Conservation (phyloP, 139 green algal genomes). For the Chlorella sp. region DNA sequence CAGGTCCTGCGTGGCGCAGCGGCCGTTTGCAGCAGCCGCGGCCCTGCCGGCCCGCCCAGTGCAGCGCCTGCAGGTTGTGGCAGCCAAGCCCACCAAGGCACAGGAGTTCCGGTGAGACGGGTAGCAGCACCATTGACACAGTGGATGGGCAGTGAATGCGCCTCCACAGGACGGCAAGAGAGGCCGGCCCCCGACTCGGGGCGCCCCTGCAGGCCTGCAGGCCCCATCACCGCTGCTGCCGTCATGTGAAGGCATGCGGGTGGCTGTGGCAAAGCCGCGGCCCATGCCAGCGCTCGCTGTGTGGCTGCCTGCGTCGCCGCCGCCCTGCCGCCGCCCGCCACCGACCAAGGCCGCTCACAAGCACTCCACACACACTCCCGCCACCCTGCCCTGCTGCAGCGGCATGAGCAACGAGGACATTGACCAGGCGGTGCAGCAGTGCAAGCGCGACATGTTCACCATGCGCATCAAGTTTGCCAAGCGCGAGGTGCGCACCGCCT, state of each 20-base stretch:
- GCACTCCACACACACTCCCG: too few species aligned
- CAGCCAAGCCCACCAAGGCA: slow-evolving; percentile 42
- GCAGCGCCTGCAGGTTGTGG: not conserved
- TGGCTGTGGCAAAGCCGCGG: too few species aligned
- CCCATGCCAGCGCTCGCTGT: too few species aligned
- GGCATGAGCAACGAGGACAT: slow-evolving; percentile 53
- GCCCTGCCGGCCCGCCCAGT: slow-evolving; percentile 8
- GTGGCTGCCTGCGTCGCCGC: not conserved
- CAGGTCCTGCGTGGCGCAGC: slow-evolving; percentile 24
- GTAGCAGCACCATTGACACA: not conserved
- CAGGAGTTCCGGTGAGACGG: slow-evolving; percentile 37
- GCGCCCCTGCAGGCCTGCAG: too few species aligned
- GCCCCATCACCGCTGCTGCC: too few species aligned
- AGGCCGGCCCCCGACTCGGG: too few species aligned
- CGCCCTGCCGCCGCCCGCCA: not conserved
- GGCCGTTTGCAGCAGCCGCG: slow-evolving; percentile 21
- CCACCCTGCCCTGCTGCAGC: not conserved
- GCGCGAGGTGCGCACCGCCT: slow-evolving; percentile 41
- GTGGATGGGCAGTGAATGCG: not conserved
- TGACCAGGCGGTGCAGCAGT: slow-evolving; percentile 46
- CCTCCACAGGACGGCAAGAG: too few species aligned
- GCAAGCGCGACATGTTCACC: slow-evolving; percentile 60
- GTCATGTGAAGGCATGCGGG: too few species aligned
- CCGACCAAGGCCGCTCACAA: too few species aligned
- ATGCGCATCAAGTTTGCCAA: slow-evolving; percentile 67